Base-by-base conservation (phyloP, 1,284 basidiomycete genomes). In the Crucibulum parvulum region DNA sequence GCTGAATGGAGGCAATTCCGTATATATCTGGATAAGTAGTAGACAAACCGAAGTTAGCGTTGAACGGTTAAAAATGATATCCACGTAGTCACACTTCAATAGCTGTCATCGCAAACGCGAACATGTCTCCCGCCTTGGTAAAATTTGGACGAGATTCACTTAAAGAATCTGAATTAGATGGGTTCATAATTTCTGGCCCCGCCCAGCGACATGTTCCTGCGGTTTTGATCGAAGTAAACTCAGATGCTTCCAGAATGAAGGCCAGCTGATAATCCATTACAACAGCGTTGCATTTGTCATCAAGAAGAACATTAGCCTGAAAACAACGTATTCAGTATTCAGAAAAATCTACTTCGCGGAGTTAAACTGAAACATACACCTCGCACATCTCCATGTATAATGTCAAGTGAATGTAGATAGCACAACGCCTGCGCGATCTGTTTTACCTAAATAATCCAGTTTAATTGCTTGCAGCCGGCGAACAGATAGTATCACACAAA, bases 111-210 rank as follows among this genome's bases (percentile, higher is more conserved):
- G 57, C 68, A 36, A 67, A 68, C 1, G 69, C 62, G 48, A 66
- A 73, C 4, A 72, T 51, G 50, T 73, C 71, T n/a, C 62, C 67
- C 1, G 55, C 47, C 15, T 4, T 36, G 18, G 61, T 63, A 55
- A 60, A 65, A 9, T 55, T 31, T 5, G 48, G 24, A 16, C 35
- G 6, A 11, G 54, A 36, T 15, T 57, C 57, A 15, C 53, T 51
- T 0, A 18, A 35, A n/a, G 63, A 54, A 6, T 60, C 45, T 15
- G 61, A 55, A 9, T 58, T 46, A 16, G 67, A 53, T 31, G 61
- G 59, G 31, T 62, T 61, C 57, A 71, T 69, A 4, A 73, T 50
- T 56, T 74, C 72, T 1, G 72, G 72, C 8, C 69, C 70, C 2
- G 61, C 68, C 70, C 71, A 73, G 16, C 72, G 51, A 15, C 62